Base-by-base conservation (phyloP, 2,329 filamentous ascomycete species). In the Rasamsonia emersonii region DNA sequence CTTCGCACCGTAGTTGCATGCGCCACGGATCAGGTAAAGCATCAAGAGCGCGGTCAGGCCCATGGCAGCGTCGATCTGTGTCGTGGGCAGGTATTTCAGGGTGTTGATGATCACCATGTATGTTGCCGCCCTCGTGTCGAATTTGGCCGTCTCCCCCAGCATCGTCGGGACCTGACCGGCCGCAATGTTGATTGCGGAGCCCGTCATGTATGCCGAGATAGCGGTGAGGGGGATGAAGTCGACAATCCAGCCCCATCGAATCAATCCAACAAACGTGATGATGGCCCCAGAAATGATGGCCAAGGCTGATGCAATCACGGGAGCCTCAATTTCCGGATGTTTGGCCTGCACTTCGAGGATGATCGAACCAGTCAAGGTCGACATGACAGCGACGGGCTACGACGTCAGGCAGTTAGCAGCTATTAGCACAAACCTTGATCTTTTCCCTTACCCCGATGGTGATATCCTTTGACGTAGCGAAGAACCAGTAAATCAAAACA, bases 381-480 rank as follows among this genome's bases (percentile, higher is more conserved):
- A 96, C 73, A 96, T 82, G 44, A 96, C 91, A 21, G 91, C 91
- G 29, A 96, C 91, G 18, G 89, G 89, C 79, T 86, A 42, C 20
- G 16, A 37, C 32, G 14, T 39, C 47, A 3, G 20, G 35, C 35
- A 41, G n/a, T 27, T 28, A 34, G 21, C 37, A 32, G 33, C 32
- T 8, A 13, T 16, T 2, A 2, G 30, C 45, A 21, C 9, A 30
- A 18, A 27, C 13, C 9, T 24, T 24, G 14, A 18, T 3, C 14
- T 3, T 18, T 43, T 30, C 2, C 72, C 79, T 62, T 68, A 84
- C 81, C 10, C 89, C 89, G 35, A 96, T 96, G 7, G 89, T 95
- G 51, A 98, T 96, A 58, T 98, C 89, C 56, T 96, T 98, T 9
- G 89, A 95, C 0, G 91, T 98, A 19, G 88, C 91, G 51, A 96